Evolutionary conservation across 73 alveolate species (phyloP), one percentile per base, ranked within the genome.

Genomic region (Tetrahymena thermophila): DNA sequence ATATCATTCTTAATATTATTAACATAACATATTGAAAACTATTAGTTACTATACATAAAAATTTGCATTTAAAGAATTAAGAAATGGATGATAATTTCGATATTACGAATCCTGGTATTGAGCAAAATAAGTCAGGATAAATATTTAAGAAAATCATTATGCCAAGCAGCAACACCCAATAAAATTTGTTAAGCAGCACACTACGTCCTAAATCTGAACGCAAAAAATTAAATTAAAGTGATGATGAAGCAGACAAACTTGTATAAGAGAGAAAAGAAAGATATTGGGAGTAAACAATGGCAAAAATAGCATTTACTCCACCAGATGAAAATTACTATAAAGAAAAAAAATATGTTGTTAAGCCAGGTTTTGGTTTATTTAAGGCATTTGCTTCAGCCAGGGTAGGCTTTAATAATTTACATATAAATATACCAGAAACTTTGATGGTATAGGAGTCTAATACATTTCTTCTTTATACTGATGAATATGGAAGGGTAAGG

Each of bases 311-410:
- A 42, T 95, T 95, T 93, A 43, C 94, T 31, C 97, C 97, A 25
- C 85, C 93, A 3, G 94, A 95, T 85, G 97, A 95, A 71, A 94
- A 95, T 23, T 95, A 95, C 89, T 95, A 95, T 35, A 35, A 85
- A 34, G 94, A 89, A 95, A 94, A 35, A 31, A 56, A 37, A 40
- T 94, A 85, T 85, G 71, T 38, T 21, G 83, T 43, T 16, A 55
- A 43, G 3, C 35, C 94, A 85, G 97, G 97, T 34, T 85, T 95
- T 43, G 93, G 93, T 42, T 95, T 95, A 43, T 95, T 50, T 55
- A 95, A 89, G 35, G 97, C 97, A 38, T 56, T 95, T 21, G 97
- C 97, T 19, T 21, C 44, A 21, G 97, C 95, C 35, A 95, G 94
- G 93, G 93, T 85, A 35, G 85, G 95, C 11, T 85, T 94, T 28